Conservation (phyloP, 352 stramenopile species). For the Thalassiosira pacifica region DNA sequence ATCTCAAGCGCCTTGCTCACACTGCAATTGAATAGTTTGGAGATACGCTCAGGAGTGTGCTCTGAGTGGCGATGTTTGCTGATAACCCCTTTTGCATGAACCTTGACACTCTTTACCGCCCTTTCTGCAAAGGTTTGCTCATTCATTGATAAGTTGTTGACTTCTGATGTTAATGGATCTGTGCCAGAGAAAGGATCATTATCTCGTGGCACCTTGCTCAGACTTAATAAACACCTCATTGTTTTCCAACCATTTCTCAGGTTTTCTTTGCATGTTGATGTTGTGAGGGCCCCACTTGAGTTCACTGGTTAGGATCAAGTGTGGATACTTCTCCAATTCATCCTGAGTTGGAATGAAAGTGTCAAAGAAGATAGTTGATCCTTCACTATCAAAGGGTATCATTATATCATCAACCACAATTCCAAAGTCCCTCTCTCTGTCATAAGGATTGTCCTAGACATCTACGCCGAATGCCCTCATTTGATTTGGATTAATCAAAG, state of each 20-base stretch:
- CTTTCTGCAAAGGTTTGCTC: too few relatives aligned
- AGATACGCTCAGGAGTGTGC: conserved; percentile 7
- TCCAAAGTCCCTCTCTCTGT: not conserved
- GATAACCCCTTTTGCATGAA: too few relatives aligned
- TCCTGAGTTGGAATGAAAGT: conserved; percentile 13
- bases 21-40: conserved; percentile 5
- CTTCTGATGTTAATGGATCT: too few relatives aligned
- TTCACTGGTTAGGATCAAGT: conserved; percentile 21
- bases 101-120: too few relatives aligned
- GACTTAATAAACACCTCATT: too few relatives aligned
- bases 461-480: conserved; percentile 32
- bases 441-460: conserved; percentile 41
- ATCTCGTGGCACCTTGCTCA: too few relatives aligned
- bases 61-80: conserved; percentile 13
- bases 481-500: conserved; percentile 65
- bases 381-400: conserved; percentile 4
- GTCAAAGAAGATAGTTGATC: conserved; percentile 17
- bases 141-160: too few relatives aligned
- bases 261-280: too few relatives aligned
- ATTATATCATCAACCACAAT: conserved; percentile 12
- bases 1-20: conserved; percentile 29
- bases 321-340: conserved; percentile 12
- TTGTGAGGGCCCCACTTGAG: conserved; percentile 34
- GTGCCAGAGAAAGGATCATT: too few relatives aligned
- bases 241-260: too few relatives aligned